phyloP scores from a whole-genome alignment of 768 basidiomycete species.

The Baorangia bicolor region DNA sequence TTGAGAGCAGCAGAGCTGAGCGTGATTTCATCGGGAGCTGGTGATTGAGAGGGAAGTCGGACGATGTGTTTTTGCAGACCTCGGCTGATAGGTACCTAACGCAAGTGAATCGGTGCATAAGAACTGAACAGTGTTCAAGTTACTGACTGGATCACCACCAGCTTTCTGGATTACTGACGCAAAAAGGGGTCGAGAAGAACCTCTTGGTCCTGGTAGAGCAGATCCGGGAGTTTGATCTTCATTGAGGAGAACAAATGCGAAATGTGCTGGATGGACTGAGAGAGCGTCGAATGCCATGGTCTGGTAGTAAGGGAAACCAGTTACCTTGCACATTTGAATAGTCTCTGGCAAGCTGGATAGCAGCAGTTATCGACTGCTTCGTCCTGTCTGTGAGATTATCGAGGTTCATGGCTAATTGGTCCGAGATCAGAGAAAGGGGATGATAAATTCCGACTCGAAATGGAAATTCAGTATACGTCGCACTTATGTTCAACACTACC shows the following conservation, averaged over 20 bases:
- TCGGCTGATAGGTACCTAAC: conserved; percentile 60
- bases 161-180: conserved; percentile 75
- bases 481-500: conserved; percentile 68
- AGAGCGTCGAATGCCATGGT: conserved; percentile 1
- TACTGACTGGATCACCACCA: conserved; percentile 78
- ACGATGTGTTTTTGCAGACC: conserved; percentile 75
- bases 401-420: conserved; percentile 41
- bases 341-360: conserved; percentile 81
- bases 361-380: conserved; percentile 62
- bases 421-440: neutral
- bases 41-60: conserved; percentile 78
- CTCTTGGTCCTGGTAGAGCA: conserved; percentile 34
- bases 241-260: conserved; percentile 79
- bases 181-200: conserved; percentile 60
- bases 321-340: conserved; percentile 79
- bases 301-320: neutral
- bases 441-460: too few relatives aligned
- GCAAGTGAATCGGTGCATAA: neutral
- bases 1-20: conserved; percentile 56
- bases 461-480: too few relatives aligned
- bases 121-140: neutral
- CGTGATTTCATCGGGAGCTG: conserved; percentile 79
- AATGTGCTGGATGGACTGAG: conserved; percentile 77
- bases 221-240: conserved; percentile 46
- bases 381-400: conserved; percentile 85